Evolutionary conservation across 1,284 basidiomycete species (phyloP).

Genomic region (Trametes hirsuta): DNA sequence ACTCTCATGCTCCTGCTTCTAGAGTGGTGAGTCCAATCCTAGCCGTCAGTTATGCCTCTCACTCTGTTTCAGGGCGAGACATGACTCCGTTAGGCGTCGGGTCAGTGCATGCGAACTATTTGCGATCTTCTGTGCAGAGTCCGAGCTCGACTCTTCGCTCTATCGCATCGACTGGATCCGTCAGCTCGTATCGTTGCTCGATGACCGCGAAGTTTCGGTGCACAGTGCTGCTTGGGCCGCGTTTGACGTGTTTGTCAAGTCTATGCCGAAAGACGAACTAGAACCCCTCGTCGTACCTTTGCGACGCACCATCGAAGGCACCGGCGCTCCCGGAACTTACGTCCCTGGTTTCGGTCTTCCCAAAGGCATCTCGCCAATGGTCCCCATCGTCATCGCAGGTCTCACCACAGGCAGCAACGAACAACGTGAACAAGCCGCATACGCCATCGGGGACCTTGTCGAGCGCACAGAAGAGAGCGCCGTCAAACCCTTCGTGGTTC

Average conservation of each 20-base stretch:
- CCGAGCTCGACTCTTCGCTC: conserved; percentile 76
- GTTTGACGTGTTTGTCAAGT: conserved; percentile 89
- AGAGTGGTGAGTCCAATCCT: conserved; percentile 66
- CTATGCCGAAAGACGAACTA: conserved; percentile 90
- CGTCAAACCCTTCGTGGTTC: conserved; percentile 96
- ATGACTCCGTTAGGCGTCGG: conserved; percentile 70
- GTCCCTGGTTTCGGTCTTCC: conserved; percentile 91
- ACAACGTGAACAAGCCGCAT: conserved; percentile 90
- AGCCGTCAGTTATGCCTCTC: not conserved
- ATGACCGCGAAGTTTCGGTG: conserved; percentile 77
- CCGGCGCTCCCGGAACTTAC: conserved; percentile 76
- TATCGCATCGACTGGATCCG: conserved; percentile 96
- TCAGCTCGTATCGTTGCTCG: conserved; percentile 86
- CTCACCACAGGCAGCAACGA: conserved; percentile 83
- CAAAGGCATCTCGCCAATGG: conserved; percentile 88
- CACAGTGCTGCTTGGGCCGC: conserved; percentile 86
- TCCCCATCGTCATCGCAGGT: conserved; percentile 91
- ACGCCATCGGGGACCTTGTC: conserved; percentile 93
- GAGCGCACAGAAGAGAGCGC: conserved; percentile 87
- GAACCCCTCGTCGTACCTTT: conserved; percentile 90
- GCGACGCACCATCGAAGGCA: conserved; percentile 86
- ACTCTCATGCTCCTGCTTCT: conserved; percentile 88
- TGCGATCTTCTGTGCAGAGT: conserved; percentile 80
- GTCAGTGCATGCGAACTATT: conserved; percentile 82
- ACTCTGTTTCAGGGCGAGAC: conserved; percentile 67